Evolutionary conservation across 2,329 filamentous ascomycete genomes (phyloP), one percentile per base, ranked within the genome.

Genomic region (Huntiella moniliformis): DNA sequence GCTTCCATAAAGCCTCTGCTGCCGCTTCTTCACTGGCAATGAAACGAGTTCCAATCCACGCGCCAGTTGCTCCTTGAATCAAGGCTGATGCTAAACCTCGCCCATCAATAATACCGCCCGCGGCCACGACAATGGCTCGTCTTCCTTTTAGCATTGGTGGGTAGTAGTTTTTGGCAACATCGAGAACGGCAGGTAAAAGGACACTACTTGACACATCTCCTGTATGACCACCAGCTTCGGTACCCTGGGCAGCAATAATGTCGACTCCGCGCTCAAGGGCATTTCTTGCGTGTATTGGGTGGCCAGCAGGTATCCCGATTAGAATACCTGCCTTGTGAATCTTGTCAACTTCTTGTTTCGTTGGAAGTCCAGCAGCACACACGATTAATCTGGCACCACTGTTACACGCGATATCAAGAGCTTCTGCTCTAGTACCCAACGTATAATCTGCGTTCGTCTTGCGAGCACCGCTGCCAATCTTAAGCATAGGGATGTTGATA

Each of bases 371-470:
- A 0, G 95, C 86, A 1, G 88, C 88, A 44, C 71, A 77, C 37
- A 95, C 85, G 57, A 96, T 95, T 42, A 95, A 64, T 57, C 70
- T 75, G 5, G 88, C 84, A n/a, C 83, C 81, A 53, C 82, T 81
- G 54, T 79, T 75, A 54, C 95, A 83, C 3, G 80, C 83, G 38
- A 95, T 83, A 54, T 85, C 80, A 53, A 95, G 81, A 32, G 95
- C 69, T 60, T 92, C 80, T 58, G 92, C 82, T 12, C 95, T 73
- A 60, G 85, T 81, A 37, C 88, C 88, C 53, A 81, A 72, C 1
- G 88, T 95, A 67, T 96, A 96, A 62, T 95, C 88, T 63, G 94
- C 84, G 64, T 95, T 96, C 3, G 88, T 95, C 61, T 82, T 82
- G 52, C 88, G 76, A 5, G 88, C 88, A 32, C 64, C 68, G 36